Evolutionary conservation across 257 asterid species (phyloP).

Genomic region (Solanum medicagineum): DNA sequence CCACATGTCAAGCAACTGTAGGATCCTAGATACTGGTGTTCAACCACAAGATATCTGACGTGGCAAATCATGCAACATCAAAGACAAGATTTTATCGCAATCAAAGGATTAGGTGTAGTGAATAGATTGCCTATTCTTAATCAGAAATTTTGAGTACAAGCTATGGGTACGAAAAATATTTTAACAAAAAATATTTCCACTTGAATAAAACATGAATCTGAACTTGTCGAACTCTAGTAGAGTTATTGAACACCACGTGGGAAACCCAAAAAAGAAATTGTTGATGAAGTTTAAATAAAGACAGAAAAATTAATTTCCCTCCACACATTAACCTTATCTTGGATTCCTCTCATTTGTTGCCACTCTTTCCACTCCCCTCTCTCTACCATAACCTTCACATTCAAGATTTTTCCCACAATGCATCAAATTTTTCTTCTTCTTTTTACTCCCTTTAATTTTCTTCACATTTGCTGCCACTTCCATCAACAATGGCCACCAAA

Average conservation of each 20-base stretch:
- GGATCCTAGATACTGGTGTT: not conserved
- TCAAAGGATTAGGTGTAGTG: accelerated
- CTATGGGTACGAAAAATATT: no score
- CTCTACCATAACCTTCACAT: constrained; percentile 18
- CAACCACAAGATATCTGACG: constrained; percentile 1
- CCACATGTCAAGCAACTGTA: constrained; percentile 6
- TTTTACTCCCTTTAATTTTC: not conserved
- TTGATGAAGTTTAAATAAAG: not conserved
- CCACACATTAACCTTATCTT: constrained; percentile 89
- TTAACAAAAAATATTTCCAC: no score
- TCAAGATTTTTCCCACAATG: constrained; percentile 23
- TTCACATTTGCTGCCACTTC: not conserved
- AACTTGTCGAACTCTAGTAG: no score
- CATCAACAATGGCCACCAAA: constrained; percentile 61
- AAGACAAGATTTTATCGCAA: not conserved
- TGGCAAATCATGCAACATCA: constrained; percentile 13
- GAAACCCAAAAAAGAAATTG: not conserved
- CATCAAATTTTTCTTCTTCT: constrained; percentile 1
- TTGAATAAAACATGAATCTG: not conserved
- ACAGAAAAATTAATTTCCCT: constrained; percentile 24
- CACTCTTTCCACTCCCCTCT: constrained; percentile 11
- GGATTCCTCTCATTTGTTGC: not conserved
- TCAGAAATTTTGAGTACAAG: no score
- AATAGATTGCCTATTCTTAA: not conserved
- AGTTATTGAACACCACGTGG: not conserved